phyloP scores from a whole-genome alignment of 2,329 filamentous ascomycete species.

The Leptographium radiaticola region DNA sequence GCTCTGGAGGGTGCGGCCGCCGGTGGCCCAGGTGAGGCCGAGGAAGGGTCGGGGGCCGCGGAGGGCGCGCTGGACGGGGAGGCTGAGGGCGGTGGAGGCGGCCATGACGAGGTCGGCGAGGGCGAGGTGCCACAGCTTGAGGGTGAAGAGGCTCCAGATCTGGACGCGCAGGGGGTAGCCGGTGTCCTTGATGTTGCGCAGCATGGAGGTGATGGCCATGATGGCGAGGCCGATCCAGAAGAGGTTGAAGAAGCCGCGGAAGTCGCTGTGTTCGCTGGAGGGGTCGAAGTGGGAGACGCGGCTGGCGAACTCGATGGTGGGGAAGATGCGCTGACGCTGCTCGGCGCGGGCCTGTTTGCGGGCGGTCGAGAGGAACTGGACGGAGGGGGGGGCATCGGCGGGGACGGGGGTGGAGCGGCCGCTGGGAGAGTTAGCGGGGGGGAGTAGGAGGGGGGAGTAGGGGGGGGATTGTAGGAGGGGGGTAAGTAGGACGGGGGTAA shows the following conservation, averaged over 20 bases:
- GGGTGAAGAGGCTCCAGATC: conserved; percentile 79
- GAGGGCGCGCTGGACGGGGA: conserved; percentile 62
- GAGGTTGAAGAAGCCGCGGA: conserved; percentile 92
- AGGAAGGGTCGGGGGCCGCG: conserved; percentile 28
- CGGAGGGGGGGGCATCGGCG: conserved; percentile 83
- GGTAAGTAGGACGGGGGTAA: no score
- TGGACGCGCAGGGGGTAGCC: conserved; percentile 73
- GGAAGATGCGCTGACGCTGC: conserved; percentile 75
- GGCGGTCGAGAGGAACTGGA: conserved; percentile 71
- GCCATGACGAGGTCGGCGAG: conserved; percentile 82
- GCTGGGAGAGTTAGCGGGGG: conserved; percentile 30
- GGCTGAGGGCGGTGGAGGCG: conserved; percentile 52
- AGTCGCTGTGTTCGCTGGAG: conserved; percentile 81
- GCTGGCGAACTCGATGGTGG: conserved; percentile 80
- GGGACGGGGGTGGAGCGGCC: conserved; percentile 74
- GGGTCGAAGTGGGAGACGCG: conserved; percentile 95
- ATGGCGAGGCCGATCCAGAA: conserved; percentile 97
- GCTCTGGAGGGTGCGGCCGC: conserved; percentile 75
- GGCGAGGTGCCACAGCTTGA: conserved; percentile 79
- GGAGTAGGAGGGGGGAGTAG: no score
- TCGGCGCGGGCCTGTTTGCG: conserved; percentile 73
- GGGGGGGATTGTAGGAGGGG: no score
- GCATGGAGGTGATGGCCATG: conserved; percentile 89
- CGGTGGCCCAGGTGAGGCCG: conserved; percentile 57
- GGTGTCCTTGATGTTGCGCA: conserved; percentile 88